Conservation (phyloP, 306 rosid genomes). For the cucumber (Cucumis sativus) region Cucumber_9930_V3 NC_026661.2:1851001-1851500, state of each 20-base stretch:
- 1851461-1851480: constrained; percentile 17
- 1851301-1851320: neutral
- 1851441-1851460: constrained; percentile 6
- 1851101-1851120: constrained; percentile 18
- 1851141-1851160: constrained; percentile 2
- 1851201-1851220: neutral
- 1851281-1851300: neutral
- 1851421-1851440: constrained; percentile 14
- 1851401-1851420: neutral
- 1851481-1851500: constrained; percentile 20
- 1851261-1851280: neutral
- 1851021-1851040: constrained; percentile 15
- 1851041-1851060: constrained; percentile 11
- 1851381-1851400: neutral
- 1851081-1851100: constrained; percentile 13
- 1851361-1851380: neutral
- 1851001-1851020: constrained; percentile 7
- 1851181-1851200: constrained; percentile 13
- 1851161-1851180: constrained; percentile 7
- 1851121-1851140: constrained; percentile 10
- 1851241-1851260: neutral
- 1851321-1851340: neutral
- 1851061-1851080: constrained; percentile 15
- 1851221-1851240: neutral
- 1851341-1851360: neutral